These are phyloP conservation scores for Ceratobasidium sp. DNA, from an alignment of 1,284 basidiomycete genomes.

Conservation along the genomic window DNA sequence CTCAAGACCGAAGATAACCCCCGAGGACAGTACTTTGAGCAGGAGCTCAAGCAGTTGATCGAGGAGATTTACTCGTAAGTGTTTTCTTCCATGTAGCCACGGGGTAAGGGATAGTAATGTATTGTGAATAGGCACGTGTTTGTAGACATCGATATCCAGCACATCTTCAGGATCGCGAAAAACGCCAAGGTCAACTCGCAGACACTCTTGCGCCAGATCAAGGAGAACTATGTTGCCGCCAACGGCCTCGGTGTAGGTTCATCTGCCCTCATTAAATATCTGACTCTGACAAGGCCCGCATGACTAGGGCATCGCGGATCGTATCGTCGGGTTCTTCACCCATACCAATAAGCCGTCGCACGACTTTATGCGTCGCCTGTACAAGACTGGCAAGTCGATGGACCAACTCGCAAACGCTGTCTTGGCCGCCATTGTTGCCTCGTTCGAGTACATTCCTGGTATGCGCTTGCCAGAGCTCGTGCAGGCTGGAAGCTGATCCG, in stretches of 20 bases:
- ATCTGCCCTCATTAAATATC: conserved; percentile 22
- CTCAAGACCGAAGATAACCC: conserved; percentile 66
- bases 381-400: conserved; percentile 60
- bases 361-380: conserved; percentile 63
- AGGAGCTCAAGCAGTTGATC: conserved; percentile 67
- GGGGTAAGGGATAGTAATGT: conserved; percentile 4
- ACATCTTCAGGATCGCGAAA: conserved; percentile 61
- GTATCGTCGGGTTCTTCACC: conserved; percentile 59
- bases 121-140: conserved; percentile 64
- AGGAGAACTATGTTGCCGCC: conserved; percentile 23
- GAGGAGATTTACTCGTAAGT: conserved; percentile 72
- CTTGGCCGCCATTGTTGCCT: conserved; percentile 69
- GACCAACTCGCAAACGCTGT: conserved; percentile 71
- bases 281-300: conserved; percentile 50
- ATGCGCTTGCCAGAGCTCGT: conserved; percentile 45
- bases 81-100: background rate
- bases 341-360: conserved; percentile 55
- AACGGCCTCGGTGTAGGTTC: conserved; percentile 15
- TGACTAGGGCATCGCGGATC: conserved; percentile 58
- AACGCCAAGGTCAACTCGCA: conserved; percentile 55
- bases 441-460: conserved; percentile 74
- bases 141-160: conserved; percentile 68
- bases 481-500: background rate
- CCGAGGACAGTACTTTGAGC: conserved; percentile 65
- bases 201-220: conserved; percentile 8